These are phyloP conservation scores for Arachis stenosperma DNA, from an alignment of 306 rosid species.

Conservation along the genomic window DNA sequence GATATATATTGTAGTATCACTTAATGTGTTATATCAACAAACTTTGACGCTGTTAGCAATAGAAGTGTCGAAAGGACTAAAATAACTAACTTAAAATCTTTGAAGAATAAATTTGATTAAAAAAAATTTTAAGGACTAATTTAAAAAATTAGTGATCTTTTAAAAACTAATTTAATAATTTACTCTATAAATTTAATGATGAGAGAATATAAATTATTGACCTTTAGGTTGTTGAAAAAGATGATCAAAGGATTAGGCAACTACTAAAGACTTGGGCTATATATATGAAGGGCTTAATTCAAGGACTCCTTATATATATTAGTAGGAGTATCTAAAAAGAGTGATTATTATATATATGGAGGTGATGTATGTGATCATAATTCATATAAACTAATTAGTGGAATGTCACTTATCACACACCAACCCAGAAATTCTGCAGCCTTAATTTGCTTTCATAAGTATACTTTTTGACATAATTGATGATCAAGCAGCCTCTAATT, in stretches of 20 bases:
- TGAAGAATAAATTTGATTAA: too few species aligned
- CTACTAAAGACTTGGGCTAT: background rate
- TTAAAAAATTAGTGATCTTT: too few species aligned
- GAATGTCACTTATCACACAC: constrained; percentile 7
- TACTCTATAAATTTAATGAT: too few species aligned
- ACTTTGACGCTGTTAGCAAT: too few species aligned
- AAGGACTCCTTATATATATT: background rate
- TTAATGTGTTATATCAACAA: too few species aligned
- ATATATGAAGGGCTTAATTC: background rate
- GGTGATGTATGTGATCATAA: background rate
- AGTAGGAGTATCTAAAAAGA: background rate
- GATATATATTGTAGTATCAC: too few species aligned
- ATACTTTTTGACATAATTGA: constrained; percentile 26
- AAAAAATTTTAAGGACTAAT: too few species aligned
- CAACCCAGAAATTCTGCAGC: constrained; percentile 40
- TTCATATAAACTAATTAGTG: constrained; percentile 15
- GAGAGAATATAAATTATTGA: too few species aligned
- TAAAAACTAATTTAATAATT: too few species aligned
- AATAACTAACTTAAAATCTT: too few species aligned
- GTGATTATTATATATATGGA: too few species aligned
- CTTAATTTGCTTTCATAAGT: background rate
- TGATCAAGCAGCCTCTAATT: constrained; percentile 32
- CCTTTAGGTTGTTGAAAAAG: background rate
- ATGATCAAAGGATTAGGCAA: background rate
- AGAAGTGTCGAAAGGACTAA: too few species aligned